These are phyloP conservation scores for Anisodus acutangulus DNA, from an alignment of 257 asterid species.

Conservation along the genomic window DNA sequence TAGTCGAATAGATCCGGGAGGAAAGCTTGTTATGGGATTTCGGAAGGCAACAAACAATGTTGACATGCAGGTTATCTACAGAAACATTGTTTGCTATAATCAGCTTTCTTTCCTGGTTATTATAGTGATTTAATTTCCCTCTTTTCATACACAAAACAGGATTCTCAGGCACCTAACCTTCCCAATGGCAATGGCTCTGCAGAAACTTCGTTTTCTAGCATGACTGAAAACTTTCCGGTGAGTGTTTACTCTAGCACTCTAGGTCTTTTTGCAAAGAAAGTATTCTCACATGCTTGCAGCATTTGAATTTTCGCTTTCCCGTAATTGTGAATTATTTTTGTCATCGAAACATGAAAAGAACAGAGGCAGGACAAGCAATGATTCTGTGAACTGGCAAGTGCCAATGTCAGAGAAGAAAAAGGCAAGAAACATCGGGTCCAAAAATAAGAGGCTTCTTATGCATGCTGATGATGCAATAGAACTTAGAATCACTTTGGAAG, in stretches of 20 bases:
- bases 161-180: conserved; percentile 47
- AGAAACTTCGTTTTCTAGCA: conserved; percentile 63
- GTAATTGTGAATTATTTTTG: neutral
- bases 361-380: conserved; percentile 62
- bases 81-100: conserved; percentile 27
- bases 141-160: conserved; percentile 51
- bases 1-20: conserved; percentile 87
- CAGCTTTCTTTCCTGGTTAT: neutral
- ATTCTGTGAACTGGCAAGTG: conserved; percentile 46
- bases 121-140: conserved; percentile 28
- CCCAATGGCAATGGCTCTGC: conserved; percentile 57
- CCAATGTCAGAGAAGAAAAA: conserved; percentile 68
- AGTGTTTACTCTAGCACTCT: conserved; percentile 35
- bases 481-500: conserved; percentile 87
- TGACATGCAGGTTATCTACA: conserved; percentile 65
- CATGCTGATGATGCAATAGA: conserved; percentile 77
- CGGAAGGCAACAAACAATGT: conserved; percentile 72
- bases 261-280: conserved; percentile 16
- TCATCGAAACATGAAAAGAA: conserved; percentile 46
- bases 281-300: conserved; percentile 17
- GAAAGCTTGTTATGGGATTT: conserved; percentile 92
- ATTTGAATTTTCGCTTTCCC: conserved; percentile 12
- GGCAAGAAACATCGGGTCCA: conserved; percentile 68
- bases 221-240: conserved; percentile 63
- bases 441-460: conserved; percentile 86